phyloP scores from a whole-genome alignment of 1,284 basidiomycete genomes.

The Rhodotorula sp. region DNA sequence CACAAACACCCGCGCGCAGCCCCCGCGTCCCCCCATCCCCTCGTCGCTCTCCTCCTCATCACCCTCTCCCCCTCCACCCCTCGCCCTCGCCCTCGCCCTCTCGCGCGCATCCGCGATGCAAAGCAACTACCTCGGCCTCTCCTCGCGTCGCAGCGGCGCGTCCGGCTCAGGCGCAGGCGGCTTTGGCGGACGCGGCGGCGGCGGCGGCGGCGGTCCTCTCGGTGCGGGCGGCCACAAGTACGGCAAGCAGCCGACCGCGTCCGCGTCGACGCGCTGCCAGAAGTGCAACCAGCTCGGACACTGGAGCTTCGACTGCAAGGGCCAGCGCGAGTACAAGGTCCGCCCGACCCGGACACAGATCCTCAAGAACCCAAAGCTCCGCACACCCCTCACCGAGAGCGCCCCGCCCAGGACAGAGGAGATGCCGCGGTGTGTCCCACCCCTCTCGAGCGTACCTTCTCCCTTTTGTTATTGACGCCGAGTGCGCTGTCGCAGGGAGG shows the following conservation, averaged over 20 bases:
- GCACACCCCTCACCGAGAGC: slow-evolving; percentile 18
- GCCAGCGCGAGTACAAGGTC: slow-evolving; percentile 25
- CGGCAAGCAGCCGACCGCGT: slow-evolving; percentile 9
- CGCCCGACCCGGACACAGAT: slow-evolving; percentile 34
- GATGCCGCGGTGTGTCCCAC: slow-evolving; percentile 17
- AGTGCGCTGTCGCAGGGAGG: slow-evolving; percentile 33
- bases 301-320: slow-evolving; percentile 33
- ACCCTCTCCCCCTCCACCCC: too few relatives aligned
- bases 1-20: too few relatives aligned
- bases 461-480: too few relatives aligned
- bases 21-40: neutral
- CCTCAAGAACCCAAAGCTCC: slow-evolving; percentile 40
- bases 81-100: neutral
- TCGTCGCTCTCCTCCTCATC: neutral
- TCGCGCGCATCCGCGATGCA: slow-evolving; percentile 16
- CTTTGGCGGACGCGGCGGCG: neutral
- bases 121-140: slow-evolving; percentile 29
- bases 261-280: slow-evolving; percentile 26
- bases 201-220: neutral
- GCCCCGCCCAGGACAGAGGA: slow-evolving; percentile 13
- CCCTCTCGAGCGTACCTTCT: neutral
- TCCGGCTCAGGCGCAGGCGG: neutral
- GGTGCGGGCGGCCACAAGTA: slow-evolving; percentile 4
- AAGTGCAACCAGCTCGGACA: slow-evolving; percentile 36
- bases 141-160: neutral